Percentiles rank a stretch among this genome's conserved stretches.
These are phyloP conservation scores for Botrytis deweyae DNA, from an alignment of 2,329 filamentous ascomycete genomes.

Conservation along the genomic window DNA sequence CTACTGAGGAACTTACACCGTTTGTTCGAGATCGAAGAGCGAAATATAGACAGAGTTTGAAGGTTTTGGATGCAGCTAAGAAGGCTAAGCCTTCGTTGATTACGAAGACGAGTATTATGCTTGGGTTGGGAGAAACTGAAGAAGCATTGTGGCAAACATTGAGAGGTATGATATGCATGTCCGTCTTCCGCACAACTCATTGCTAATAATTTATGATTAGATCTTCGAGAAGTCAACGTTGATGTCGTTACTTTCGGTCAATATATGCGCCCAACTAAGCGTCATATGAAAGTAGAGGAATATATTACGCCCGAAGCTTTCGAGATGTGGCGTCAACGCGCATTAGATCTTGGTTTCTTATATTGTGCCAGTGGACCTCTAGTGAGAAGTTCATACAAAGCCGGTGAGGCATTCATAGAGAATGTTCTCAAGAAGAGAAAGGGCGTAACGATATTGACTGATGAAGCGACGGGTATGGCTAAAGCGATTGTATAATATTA, in stretches of 20 bases:
- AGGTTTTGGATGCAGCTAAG: slow-evolving; percentile 80
- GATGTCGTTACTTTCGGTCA: slow-evolving; percentile 99
- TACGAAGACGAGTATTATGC: slow-evolving; percentile 98
- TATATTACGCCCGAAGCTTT: slow-evolving; percentile 92
- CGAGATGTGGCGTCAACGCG: slow-evolving; percentile 85
- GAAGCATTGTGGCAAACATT: slow-evolving; percentile 79
- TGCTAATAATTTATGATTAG: slow-evolving; percentile 43
- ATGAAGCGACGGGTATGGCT: slow-evolving; percentile 34
- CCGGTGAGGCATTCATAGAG: slow-evolving; percentile 97
- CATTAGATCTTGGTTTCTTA: slow-evolving; percentile 91
- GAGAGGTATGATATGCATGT: slow-evolving; percentile 50
- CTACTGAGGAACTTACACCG: slow-evolving; percentile 84
- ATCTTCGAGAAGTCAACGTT: slow-evolving; percentile 76
- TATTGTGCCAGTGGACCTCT: slow-evolving; percentile 94
- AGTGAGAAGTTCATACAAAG: slow-evolving; percentile 95
- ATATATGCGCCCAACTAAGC: slow-evolving; percentile 98
- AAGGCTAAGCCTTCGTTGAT: slow-evolving; percentile 71
- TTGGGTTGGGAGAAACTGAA: slow-evolving; percentile 90
- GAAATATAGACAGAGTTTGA: slow-evolving; percentile 81
- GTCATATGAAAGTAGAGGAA: slow-evolving; percentile 94
- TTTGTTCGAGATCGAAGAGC: slow-evolving; percentile 87
- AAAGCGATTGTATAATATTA: slow-evolving; percentile 32
- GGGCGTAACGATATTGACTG: slow-evolving; percentile 32
- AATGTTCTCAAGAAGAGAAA: slow-evolving; percentile 67
- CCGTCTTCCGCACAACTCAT: neutral